Base-by-base conservation (phyloP, 176 grass and related monocot species). In the Oryza coarctata region DNA sequence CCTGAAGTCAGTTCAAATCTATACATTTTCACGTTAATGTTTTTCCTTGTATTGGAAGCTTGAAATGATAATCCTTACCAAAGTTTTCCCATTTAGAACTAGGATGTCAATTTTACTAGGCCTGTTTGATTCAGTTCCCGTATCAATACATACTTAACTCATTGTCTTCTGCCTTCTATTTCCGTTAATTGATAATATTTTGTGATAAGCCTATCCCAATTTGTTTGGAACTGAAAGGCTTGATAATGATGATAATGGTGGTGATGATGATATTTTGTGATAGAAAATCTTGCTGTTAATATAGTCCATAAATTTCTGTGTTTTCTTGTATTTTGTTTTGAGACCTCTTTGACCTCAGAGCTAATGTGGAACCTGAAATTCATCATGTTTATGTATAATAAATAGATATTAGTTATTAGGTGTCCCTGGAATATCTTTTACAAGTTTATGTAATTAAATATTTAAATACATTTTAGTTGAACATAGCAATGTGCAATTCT, bases 1-100 rank as follows among this genome's bases (percentile, higher is more conserved):
- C 87, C 63, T 77, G 29, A 49, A 47, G 68, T 72, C 63, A 79
- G 65, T 66, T 79, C 23, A 65, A 87, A 81, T 77, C 43, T 65
- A 7, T 68, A 75, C 4, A 4, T 0, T 60, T 50, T 80, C 43
- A 12, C 68, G 57, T 44, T 65, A 23, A 87, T 20, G 26, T 73
- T 83, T n/a, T 77, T 20, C 17, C 27, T 78, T 66, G 9, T 66
- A 14, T 71, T 31, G 15, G 78, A 32, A 38, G 49, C 47, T 79
- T 75, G 26, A 64, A 82, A 65, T 65, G 66, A 43, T 4, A 35
- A 28, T 11, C 45, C 61, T 18, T 65, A 75, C 18, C 33, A 61
- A 35, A 23, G 52, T 82, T 71, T n/a, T 64, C 55, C 61, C 29
- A 31, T 71, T 83, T 83, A 71, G 57, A 55, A 55, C 14, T 85